Conservation (phyloP, 2,329 filamentous ascomycete species). For the Thielaviopsis populi region DNA sequence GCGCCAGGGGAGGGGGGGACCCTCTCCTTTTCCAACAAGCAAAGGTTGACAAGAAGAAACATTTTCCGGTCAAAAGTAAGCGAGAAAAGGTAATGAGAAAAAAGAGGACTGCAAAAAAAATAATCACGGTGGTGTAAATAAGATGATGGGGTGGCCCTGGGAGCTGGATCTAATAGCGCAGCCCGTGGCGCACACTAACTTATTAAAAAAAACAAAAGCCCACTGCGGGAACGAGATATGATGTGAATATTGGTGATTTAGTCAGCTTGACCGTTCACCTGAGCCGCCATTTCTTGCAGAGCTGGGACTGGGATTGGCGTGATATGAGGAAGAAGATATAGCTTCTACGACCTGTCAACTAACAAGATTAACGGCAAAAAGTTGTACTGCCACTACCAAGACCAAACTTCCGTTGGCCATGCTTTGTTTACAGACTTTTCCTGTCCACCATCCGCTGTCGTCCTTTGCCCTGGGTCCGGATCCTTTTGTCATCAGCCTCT, state of each 20-base stretch:
- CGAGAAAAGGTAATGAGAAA: background rate
- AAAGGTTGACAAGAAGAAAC: background rate
- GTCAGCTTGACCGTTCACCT: background rate
- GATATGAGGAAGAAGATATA: background rate
- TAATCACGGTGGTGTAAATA: no score
- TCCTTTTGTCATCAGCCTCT: background rate
- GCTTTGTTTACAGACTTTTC: background rate
- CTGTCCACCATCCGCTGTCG: no score
- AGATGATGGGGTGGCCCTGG: background rate
- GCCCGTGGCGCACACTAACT: background rate
- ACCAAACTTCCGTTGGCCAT: background rate
- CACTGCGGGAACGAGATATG: background rate
- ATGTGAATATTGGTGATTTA: background rate
- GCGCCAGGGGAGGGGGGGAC: background rate
- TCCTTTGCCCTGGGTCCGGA: no score
- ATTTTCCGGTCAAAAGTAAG: background rate
- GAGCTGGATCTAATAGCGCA: conserved; percentile 2
- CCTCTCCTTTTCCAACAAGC: background rate
- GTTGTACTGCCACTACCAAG: background rate
- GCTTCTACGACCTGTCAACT: background rate
- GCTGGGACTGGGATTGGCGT: background rate
- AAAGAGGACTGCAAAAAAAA: no score
- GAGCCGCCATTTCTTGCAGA: background rate
- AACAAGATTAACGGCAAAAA: background rate
- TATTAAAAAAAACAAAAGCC: background rate